These are phyloP conservation scores for Lentinula sp. DNA, from an alignment of 768 basidiomycete genomes.

Conservation along the genomic window DNA sequence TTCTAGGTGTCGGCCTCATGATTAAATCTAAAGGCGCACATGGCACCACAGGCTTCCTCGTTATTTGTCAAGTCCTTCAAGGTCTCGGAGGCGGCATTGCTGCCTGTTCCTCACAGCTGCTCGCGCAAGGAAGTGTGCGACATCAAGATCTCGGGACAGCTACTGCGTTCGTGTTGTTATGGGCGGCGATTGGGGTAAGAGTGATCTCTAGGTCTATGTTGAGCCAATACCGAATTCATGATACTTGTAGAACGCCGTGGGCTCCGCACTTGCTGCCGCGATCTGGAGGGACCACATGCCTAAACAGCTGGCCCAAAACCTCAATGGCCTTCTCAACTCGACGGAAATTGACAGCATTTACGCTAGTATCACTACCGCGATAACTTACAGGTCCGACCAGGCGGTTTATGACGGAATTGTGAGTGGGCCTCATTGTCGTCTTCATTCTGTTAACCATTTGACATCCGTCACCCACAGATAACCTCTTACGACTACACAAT, in stretches of 20 bases:
- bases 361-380: slow-evolving; percentile 37
- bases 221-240: too few species aligned
- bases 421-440: slow-evolving; percentile 12
- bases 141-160: slow-evolving; percentile 45
- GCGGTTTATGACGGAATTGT: slow-evolving; percentile 37
- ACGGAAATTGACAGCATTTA: slow-evolving; percentile 27
- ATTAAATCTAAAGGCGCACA: slow-evolving; percentile 40
- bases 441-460: background rate
- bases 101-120: slow-evolving; percentile 31
- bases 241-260: background rate
- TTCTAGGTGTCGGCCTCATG: slow-evolving; percentile 43
- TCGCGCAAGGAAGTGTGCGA: slow-evolving; percentile 40
- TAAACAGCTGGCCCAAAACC: slow-evolving; percentile 31
- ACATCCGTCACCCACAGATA: background rate
- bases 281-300: slow-evolving; percentile 49
- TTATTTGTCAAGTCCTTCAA: slow-evolving; percentile 45
- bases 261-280: slow-evolving; percentile 24
- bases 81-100: slow-evolving; percentile 51
- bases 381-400: slow-evolving; percentile 24
- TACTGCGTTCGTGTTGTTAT: slow-evolving; percentile 37
- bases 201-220: slow-evolving; percentile 11
- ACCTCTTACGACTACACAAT: slow-evolving; percentile 28
- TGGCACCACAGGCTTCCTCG: slow-evolving; percentile 27
- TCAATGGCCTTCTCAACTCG: slow-evolving; percentile 28
- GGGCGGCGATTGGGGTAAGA: slow-evolving; percentile 40